phyloP scores from a whole-genome alignment of 306 rosid species.

The Fragaria nilgerrensis region DNA sequence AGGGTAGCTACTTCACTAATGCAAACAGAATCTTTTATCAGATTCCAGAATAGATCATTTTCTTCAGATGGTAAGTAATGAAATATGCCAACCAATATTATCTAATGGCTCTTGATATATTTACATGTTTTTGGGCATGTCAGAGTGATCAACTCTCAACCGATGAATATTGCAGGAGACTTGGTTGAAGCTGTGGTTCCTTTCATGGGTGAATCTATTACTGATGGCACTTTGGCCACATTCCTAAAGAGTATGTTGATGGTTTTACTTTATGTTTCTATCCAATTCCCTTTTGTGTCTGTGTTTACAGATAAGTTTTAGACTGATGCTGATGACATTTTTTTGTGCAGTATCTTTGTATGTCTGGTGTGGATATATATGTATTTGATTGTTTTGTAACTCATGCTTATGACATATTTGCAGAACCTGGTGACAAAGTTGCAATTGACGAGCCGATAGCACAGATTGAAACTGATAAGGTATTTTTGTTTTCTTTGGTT shows the following conservation, averaged over 20 bases:
- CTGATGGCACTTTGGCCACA: slow-evolving; percentile 56
- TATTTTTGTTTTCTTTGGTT: slow-evolving; percentile 6
- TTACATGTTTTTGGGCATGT: background rate
- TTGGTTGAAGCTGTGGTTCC: slow-evolving; percentile 61
- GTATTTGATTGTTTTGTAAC: slow-evolving; percentile 20
- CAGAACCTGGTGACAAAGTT: slow-evolving; percentile 64
- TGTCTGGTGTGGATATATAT: background rate
- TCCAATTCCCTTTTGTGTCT: background rate
- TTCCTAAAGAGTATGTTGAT: slow-evolving; percentile 52
- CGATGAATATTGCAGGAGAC: slow-evolving; percentile 39
- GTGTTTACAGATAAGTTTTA: background rate
- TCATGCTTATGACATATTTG: slow-evolving; percentile 18
- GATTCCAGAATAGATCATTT: slow-evolving; percentile 32
- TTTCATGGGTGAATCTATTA: slow-evolving; percentile 67
- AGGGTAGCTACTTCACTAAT: slow-evolving; percentile 25
- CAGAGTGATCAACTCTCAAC: background rate
- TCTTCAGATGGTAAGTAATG: slow-evolving; percentile 51
- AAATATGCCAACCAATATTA: background rate
- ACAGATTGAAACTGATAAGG: slow-evolving; percentile 69
- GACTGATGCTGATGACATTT: slow-evolving; percentile 11
- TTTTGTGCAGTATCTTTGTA: background rate
- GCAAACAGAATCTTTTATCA: slow-evolving; percentile 26
- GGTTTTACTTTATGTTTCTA: background rate
- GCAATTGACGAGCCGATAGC: slow-evolving; percentile 59
- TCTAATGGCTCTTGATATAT: background rate